Evolutionary conservation across 495 filamentous ascomycete genomes (phyloP), one percentile per base, ranked within the genome.

Genomic region (Cenococcum geophilum): DNA sequence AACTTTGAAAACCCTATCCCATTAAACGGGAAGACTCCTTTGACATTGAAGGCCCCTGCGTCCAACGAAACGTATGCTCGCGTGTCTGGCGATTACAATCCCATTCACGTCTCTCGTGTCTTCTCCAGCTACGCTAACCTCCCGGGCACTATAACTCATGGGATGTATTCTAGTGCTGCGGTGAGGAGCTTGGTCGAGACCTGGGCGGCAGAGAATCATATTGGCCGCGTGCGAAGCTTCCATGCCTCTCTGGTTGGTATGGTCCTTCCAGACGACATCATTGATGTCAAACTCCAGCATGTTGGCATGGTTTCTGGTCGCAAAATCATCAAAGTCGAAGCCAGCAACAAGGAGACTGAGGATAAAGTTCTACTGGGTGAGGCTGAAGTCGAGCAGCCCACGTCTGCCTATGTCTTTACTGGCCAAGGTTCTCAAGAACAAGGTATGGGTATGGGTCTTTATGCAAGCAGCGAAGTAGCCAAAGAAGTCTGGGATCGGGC

Each of bases 401-500:
- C 92, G 21, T 92, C 92, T 21, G 83, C 92, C 6, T 99, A 99
- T 66, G 90, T 99, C 63, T 99, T 99, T 76, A 99, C 93, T 54
- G 93, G 93, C 37, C 93, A 99, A 73, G 93, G 93, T 52, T 95
- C 89, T 36, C 93, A 99, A 74, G 93, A 97, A 73, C 95, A 97
- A 72, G 93, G 93, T 53, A 99, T 99, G 93, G 93, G 93, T 75
- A 99, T 99, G 93, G 93, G 97, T 73, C 82, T 99, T 37, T 99
- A 99, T 69, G 86, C 76, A 60, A 92, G 85, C 77, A 97, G 92
- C 70, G 79, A 85, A 1, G 93, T 99, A 36, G 93, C 93, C 51
- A 89, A 88, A 75, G 92, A 97, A 71, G 95, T 99, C 32, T 99
- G 93, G 93, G 92, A 99, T 72, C 85, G 92, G 43, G 95, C 95